Conservation (phyloP, 2,329 filamentous ascomycete genomes). For the Diatrype stigma region DNA sequence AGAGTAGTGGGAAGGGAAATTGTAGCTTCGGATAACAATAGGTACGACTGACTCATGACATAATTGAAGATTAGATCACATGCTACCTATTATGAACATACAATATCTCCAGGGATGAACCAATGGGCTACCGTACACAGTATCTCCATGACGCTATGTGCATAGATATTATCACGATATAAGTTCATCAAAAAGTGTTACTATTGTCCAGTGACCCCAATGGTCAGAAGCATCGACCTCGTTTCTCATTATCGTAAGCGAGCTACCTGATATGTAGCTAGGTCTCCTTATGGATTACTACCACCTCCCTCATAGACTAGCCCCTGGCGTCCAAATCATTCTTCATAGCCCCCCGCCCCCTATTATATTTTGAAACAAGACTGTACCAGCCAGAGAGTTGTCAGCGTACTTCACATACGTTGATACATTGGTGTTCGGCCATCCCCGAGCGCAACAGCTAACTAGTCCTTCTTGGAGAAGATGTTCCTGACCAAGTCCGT, state of each 20-base stretch:
- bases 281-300: background rate
- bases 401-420: background rate
- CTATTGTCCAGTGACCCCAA: too few species aligned
- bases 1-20: too few species aligned
- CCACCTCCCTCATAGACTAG: conserved; percentile 1
- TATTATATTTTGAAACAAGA: conserved; percentile 1
- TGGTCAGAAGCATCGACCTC: too few species aligned
- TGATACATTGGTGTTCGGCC: background rate
- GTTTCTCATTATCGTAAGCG: background rate
- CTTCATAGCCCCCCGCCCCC: conserved; percentile 9
- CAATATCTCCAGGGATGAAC: too few species aligned
- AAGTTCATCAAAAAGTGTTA: too few species aligned
- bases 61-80: too few species aligned
- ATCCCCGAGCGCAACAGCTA: conserved; percentile 8
- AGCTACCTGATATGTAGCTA: background rate
- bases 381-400: conserved; percentile 6
- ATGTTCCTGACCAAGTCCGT: conserved; percentile 39
- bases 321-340: conserved; percentile 1
- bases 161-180: too few species aligned
- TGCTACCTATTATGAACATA: too few species aligned
- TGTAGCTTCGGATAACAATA: too few species aligned
- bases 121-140: too few species aligned
- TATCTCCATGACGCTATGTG: too few species aligned
- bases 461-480: conserved; percentile 26
- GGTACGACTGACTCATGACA: too few species aligned